A percentile compares a stretch with the other conserved stretches of the same genome.
Evolutionary conservation across 495 filamentous ascomycete genomes (phyloP).

Genomic region (Podospora appendiculata): DNA sequence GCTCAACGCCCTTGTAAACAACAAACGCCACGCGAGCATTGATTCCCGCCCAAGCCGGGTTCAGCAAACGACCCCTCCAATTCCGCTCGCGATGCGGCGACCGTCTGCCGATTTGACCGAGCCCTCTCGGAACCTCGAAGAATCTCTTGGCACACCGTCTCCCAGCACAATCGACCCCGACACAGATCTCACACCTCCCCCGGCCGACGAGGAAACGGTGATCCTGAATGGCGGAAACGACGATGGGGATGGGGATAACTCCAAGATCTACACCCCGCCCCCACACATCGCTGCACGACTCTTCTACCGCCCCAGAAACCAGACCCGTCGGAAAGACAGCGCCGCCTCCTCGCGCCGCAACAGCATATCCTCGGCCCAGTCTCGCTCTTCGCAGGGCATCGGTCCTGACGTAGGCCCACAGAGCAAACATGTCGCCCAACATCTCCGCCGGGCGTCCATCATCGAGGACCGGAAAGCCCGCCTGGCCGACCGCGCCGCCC

Average conservation of each 20-base stretch:
- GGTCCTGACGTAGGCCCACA: conserved; percentile 56
- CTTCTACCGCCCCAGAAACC: conserved; percentile 62
- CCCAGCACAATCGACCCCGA: conserved; percentile 21
- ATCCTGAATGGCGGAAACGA: conserved; percentile 12
- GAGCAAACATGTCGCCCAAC: conserved; percentile 78
- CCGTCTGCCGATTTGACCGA: conserved; percentile 36
- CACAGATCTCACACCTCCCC: conserved; percentile 25
- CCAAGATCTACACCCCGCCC: conserved; percentile 55
- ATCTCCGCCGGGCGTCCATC: conserved; percentile 84
- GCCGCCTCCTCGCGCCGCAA: conserved; percentile 81
- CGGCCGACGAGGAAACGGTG: conserved; percentile 28
- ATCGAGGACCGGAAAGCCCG: conserved; percentile 89
- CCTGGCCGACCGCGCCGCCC: conserved; percentile 84
- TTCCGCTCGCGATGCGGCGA: conserved; percentile 28
- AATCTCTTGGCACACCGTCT: conserved; percentile 31
- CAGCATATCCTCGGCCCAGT: conserved; percentile 82
- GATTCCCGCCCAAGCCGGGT: no score
- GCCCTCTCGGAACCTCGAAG: conserved; percentile 36
- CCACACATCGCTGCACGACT: conserved; percentile 74
- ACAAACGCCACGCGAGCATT: background rate
- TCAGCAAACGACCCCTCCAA: no score
- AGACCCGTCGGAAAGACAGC: conserved; percentile 69
- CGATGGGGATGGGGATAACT: conserved; percentile 17
- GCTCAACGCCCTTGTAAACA: background rate
- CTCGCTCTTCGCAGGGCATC: conserved; percentile 52